Evolutionary conservation across 441 rosid species (phyloP).

Genomic region (Mallotus japonicus): DNA sequence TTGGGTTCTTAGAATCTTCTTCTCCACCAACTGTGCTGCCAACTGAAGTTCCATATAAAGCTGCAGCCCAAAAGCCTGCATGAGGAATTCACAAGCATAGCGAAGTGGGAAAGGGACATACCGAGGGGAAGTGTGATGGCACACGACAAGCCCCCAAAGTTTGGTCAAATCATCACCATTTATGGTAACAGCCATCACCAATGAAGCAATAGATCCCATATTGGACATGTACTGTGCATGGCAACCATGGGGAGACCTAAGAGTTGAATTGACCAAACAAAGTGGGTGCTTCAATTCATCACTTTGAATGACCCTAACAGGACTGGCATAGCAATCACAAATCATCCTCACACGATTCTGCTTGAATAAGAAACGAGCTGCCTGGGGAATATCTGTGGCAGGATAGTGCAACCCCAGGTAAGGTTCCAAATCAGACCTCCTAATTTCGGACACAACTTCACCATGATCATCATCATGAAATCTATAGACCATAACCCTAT

Average conservation of each 20-base stretch:
- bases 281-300: conserved; percentile 60
- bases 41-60: conserved; percentile 71
- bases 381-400: conserved; percentile 80
- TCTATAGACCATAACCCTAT: conserved; percentile 81
- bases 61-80: conserved; percentile 79
- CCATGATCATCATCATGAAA: conserved; percentile 91
- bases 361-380: conserved; percentile 74
- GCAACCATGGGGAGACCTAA: conserved; percentile 69
- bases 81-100: conserved; percentile 75
- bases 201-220: conserved; percentile 77
- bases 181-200: conserved; percentile 54
- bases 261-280: conserved; percentile 69
- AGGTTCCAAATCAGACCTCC: conserved; percentile 82
- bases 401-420: conserved; percentile 83
- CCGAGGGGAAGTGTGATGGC: conserved; percentile 73
- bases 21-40: conserved; percentile 59
- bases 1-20: conserved; percentile 63
- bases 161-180: conserved; percentile 46
- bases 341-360: conserved; percentile 77
- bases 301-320: conserved; percentile 59
- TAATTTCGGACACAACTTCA: conserved; percentile 75
- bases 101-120: conserved; percentile 70
- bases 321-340: conserved; percentile 64
- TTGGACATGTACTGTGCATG: conserved; percentile 73
- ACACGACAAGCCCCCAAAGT: conserved; percentile 87